Evolutionary conservation across 192 early-diverging fungal genomes (phyloP), one percentile per base, ranked within the genome.

Genomic region (Rhizophagus clarus): DNA sequence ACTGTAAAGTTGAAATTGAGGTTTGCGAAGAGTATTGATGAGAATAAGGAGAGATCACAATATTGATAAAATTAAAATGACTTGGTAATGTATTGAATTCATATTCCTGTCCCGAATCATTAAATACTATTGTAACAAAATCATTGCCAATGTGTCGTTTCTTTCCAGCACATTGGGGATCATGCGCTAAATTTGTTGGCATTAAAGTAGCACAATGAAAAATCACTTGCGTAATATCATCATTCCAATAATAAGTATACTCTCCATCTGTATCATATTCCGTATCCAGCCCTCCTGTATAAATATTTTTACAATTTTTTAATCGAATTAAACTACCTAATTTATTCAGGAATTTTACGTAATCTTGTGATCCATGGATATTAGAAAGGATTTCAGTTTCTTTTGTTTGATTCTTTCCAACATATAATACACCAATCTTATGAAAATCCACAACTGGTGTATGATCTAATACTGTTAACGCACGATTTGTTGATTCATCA

Each of bases 91-190:
- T 98, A 75, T 97, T 93, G 84, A 97, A 96, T 42, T 89, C 90
- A 82, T 94, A 96, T 10, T 92, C 89, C 0, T 76, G 76, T 1
- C 94, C 97, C 42, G 93, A 94, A 81, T 99, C 97, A 82, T 98
- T 97, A 80, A 93, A 99, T 11, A 98, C 91, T 79, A 99, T 93
- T 45, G 92, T 91, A 68, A 99, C 95, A 87, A 92, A 98, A 85
- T 99, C 96, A 82, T 99, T 99, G 61, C 96, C 98, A 79, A 99
- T 96, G 82, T 98, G 96, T 34, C 96, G 87, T 87, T 99, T 99
- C 81, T 99, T 99, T 20, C 83, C 82, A 79, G 89, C 93, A 81
- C 95, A 90, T 64, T 90, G 85, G 66, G 93, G 91, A 83, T 99
- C 97, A 64, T 90, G 90, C 56, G 87, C 85, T 2, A 89, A 82